Conservation (phyloP, 129 eudicot species). For the Solidago caesia region DNA sequence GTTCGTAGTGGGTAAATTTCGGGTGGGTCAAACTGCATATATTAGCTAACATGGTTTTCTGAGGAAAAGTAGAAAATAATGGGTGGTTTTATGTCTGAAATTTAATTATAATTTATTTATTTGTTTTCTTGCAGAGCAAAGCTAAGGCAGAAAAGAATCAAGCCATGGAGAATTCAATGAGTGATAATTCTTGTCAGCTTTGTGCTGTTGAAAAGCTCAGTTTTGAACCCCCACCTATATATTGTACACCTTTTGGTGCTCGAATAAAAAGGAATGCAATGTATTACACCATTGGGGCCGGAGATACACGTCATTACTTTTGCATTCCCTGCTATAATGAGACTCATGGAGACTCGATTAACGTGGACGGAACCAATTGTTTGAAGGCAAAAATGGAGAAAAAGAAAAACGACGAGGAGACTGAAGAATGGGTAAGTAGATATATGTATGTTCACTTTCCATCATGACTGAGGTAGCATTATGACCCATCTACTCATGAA, state of each 20-base stretch:
- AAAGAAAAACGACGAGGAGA: slow-evolving; percentile 90
- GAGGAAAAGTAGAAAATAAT: too few species aligned
- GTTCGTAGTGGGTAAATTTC: background rate
- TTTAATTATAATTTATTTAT: background rate
- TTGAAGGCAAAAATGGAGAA: slow-evolving; percentile 80
- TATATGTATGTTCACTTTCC: background rate
- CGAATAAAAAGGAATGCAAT: slow-evolving; percentile 88
- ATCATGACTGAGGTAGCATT: slow-evolving; percentile 4
- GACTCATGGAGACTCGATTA: slow-evolving; percentile 80
- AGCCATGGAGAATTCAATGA: slow-evolving; percentile 86
- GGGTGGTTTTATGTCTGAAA: too few species aligned
- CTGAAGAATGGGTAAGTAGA: slow-evolving; percentile 88
- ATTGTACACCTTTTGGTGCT: slow-evolving; percentile 85
- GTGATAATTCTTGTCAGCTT: slow-evolving; percentile 89
- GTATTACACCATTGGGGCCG: slow-evolving; percentile 78
- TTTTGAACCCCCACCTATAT: slow-evolving; percentile 94
- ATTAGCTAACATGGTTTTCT: background rate
- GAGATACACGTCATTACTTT: slow-evolving; percentile 81
- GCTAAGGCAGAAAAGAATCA: slow-evolving; percentile 93
- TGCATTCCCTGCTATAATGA: slow-evolving; percentile 82
- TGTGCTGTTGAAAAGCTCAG: slow-evolving; percentile 94
- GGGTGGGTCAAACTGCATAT: background rate
- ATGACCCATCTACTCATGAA: background rate
- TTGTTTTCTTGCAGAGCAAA: slow-evolving; percentile 60
- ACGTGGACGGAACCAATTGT: slow-evolving; percentile 65